Percentiles rank a stretch among this genome's conserved stretches.
Conservation (phyloP, 306 rosid species). For the Fagus crenata region DNA sequence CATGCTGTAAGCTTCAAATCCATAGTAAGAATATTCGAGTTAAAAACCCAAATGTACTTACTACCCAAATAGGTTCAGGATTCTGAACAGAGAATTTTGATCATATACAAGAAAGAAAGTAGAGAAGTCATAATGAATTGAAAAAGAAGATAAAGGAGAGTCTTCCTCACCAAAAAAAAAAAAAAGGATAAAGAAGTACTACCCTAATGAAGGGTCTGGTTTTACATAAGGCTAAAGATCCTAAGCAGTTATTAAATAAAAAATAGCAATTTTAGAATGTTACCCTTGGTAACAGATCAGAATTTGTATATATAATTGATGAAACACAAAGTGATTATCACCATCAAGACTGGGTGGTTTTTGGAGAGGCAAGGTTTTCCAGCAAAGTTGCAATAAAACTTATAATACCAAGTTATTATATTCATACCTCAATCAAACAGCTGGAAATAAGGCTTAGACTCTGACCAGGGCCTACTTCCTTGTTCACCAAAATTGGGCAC, state of each 20-base stretch:
- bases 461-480: conserved; percentile 44
- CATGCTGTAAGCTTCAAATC: too few species aligned
- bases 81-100: not conserved
- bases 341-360: not conserved
- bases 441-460: conserved; percentile 56
- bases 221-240: not conserved
- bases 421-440: conserved; percentile 80
- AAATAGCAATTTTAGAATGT: not conserved
- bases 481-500: too few species aligned
- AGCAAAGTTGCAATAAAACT: not conserved
- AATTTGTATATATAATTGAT: not conserved
- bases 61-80: not conserved
- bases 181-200: not conserved
- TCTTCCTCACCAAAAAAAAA: not conserved
- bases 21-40: not conserved
- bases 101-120: not conserved
- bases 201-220: not conserved
- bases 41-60: not conserved
- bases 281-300: not conserved
- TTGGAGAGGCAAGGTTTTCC: too few species aligned
- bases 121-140: not conserved
- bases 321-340: not conserved
- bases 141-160: not conserved
- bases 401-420: not conserved
- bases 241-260: not conserved